These are phyloP conservation scores for Ostreobium quekettii DNA, from an alignment of 139 green algal genomes.

Conservation along the genomic window DNA sequence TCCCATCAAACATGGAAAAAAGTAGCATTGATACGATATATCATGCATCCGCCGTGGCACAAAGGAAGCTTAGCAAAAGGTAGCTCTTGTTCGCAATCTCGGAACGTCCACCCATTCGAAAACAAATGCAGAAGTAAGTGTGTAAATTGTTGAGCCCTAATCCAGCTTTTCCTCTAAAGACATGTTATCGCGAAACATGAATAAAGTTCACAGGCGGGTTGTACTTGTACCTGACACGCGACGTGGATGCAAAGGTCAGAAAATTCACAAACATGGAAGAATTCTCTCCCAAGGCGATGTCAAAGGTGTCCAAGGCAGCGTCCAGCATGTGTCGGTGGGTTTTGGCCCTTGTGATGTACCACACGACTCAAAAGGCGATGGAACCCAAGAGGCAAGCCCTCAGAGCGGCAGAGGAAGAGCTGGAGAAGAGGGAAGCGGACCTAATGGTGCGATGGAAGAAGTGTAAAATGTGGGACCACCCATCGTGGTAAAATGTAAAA, in stretches of 20 bases:
- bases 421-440: slow-evolving; percentile 21
- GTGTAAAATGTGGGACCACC: too few relatives aligned
- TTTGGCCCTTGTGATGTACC: slow-evolving; percentile 29
- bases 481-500: too few relatives aligned
- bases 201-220: slow-evolving; percentile 21
- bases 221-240: neutral
- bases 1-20: too few relatives aligned
- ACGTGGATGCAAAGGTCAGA: neutral
- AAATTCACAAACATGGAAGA: slow-evolving; percentile 11
- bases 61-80: too few relatives aligned
- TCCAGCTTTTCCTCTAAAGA: too few relatives aligned
- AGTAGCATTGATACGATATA: too few relatives aligned
- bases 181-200: slow-evolving; percentile 29
- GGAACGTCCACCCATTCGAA: too few relatives aligned
- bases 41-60: too few relatives aligned
- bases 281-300: slow-evolving; percentile 22
- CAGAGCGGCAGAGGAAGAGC: slow-evolving; percentile 25
- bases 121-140: too few relatives aligned
- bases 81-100: too few relatives aligned
- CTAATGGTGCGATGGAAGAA: neutral
- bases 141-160: too few relatives aligned
- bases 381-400: slow-evolving; percentile 40
- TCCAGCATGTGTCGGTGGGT: slow-evolving; percentile 32
- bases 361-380: slow-evolving; percentile 36
- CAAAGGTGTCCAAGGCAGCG: slow-evolving; percentile 24